Conservation (phyloP, 108 stramenopile species). For the Mediolabrus comicus region DNA sequence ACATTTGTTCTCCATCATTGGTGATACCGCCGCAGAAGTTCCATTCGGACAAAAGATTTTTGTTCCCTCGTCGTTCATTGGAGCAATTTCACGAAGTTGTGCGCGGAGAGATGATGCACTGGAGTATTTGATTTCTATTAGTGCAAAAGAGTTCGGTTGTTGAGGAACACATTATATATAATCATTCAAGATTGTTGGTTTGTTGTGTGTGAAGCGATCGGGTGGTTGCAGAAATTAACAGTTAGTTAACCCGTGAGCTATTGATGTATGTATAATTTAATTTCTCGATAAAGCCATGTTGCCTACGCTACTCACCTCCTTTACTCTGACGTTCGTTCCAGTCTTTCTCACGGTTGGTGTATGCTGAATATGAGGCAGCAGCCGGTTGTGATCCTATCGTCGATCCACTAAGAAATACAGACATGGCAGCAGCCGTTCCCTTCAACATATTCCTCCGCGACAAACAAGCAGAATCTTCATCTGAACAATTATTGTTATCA, state of each 20-base stretch:
- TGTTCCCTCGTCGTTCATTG: constrained; percentile 66
- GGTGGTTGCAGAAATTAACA: neutral
- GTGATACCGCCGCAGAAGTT: constrained; percentile 63
- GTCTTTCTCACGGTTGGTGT: constrained; percentile 73
- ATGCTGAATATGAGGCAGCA: constrained; percentile 64
- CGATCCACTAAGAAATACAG: constrained; percentile 31
- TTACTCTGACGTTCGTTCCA: constrained; percentile 66
- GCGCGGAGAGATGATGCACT: constrained; percentile 56
- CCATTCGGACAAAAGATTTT: constrained; percentile 90
- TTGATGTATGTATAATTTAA: neutral
- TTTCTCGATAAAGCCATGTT: neutral
- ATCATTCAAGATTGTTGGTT: too few species aligned
- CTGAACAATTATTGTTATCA: too few species aligned
- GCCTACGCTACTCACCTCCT: constrained; percentile 59
- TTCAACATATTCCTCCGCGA: constrained; percentile 23
- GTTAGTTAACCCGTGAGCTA: neutral
- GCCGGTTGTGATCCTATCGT: constrained; percentile 25
- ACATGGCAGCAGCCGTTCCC: constrained; percentile 14
- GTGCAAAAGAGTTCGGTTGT: neutral
- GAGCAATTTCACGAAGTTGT: constrained; percentile 77
- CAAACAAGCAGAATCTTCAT: neutral
- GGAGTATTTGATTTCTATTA: constrained; percentile 58
- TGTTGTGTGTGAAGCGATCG: neutral
- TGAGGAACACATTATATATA: neutral
- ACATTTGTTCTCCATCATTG: constrained; percentile 89